A percentile compares a stretch with the other conserved stretches of the same genome.
These are phyloP conservation scores for Leptomonas pyrrhocoris DNA, from an alignment of 208 protist genomes.

Conservation along the genomic window DNA sequence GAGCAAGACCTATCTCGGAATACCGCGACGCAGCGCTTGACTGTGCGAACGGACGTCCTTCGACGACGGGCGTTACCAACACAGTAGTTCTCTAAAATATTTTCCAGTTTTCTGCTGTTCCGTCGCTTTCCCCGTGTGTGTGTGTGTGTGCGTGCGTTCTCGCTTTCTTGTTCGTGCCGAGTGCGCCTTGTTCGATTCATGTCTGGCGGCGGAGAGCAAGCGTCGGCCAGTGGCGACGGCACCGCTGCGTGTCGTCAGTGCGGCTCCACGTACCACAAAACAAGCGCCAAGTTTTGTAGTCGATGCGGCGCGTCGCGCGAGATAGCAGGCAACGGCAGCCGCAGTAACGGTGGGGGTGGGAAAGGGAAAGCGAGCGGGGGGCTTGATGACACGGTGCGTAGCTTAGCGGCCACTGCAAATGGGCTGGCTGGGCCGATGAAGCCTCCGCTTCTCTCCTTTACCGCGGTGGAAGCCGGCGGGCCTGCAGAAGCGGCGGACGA, in stretches of 20 bases:
- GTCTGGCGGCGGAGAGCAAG: conserved; percentile 13
- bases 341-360: neutral
- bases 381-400: neutral
- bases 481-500: neutral
- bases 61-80: no score
- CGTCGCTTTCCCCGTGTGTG: neutral
- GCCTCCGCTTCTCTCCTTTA: conserved; percentile 9
- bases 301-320: conserved; percentile 72
- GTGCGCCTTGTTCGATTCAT: conserved; percentile 4
- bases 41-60: no score
- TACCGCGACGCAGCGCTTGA: no score
- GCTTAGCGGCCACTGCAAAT: neutral
- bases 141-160: neutral
- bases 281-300: conserved; percentile 82
- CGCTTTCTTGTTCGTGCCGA: neutral
- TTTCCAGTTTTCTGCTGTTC: neutral
- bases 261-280: conserved; percentile 66
- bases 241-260: conserved; percentile 53
- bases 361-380: neutral
- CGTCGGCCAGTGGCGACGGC: conserved; percentile 2
- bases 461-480: neutral
- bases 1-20: no score
- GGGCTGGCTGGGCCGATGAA: neutral
- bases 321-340: neutral
- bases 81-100: no score